A percentile compares a stretch with the other conserved stretches of the same genome.
Evolutionary conservation across 257 asterid species (phyloP).

Genomic region (Lycium barbarum): DNA sequence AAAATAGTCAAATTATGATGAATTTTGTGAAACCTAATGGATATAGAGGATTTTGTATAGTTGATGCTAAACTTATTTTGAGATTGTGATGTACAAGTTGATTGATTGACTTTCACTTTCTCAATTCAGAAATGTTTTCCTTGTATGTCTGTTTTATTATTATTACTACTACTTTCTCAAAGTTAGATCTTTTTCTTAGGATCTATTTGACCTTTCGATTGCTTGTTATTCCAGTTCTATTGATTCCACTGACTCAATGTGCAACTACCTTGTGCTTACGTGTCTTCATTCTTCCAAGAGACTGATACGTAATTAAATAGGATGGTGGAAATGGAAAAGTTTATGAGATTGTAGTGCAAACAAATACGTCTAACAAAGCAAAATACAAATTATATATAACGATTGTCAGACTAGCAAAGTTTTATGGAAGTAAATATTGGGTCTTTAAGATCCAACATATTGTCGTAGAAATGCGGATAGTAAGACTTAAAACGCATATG

Average conservation of each 20-base stretch:
- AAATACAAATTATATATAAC: too few species aligned
- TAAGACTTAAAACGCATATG: neutral
- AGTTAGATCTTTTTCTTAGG: neutral
- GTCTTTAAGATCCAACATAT: neutral
- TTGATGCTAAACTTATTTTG: constrained; percentile 1
- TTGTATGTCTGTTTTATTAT: too few species aligned
- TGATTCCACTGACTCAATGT: neutral
- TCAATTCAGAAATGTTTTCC: neutral
- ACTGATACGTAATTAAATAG: neutral
- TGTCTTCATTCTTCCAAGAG: neutral
- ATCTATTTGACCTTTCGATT: neutral
- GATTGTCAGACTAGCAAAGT: too few species aligned
- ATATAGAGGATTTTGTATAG: neutral
- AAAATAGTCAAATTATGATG: constrained; percentile 3
- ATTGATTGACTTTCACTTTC: neutral
- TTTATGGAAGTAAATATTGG: neutral
- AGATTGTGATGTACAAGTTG: constrained; percentile 13
- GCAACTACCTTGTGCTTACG: neutral
- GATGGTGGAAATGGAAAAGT: neutral
- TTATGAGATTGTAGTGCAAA: neutral
- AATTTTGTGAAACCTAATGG: neutral
- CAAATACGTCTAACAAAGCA: neutral
- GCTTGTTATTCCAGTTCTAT: neutral
- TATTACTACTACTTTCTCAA: neutral
- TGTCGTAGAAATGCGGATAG: neutral